Conservation (phyloP, 306 rosid species). For the Prunus dulcis region DNA sequence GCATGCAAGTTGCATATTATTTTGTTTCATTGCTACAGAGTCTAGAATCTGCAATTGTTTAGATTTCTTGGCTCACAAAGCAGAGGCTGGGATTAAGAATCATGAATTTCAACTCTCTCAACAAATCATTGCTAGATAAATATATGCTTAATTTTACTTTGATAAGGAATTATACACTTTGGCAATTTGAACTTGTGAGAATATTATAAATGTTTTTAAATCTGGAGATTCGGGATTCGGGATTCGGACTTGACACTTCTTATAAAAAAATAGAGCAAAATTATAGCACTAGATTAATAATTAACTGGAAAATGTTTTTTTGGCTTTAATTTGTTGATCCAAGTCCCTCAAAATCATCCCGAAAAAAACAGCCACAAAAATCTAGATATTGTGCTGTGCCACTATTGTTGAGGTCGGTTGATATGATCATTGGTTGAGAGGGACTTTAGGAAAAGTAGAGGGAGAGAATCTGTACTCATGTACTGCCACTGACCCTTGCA, state of each 20-base stretch:
- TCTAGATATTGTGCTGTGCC: neutral
- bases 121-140: neutral
- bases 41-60: constrained; percentile 4
- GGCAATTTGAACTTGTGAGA: neutral
- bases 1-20: constrained; percentile 14
- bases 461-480: constrained; percentile 23
- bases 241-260: no score
- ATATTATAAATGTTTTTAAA: no score
- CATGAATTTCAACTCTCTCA: neutral
- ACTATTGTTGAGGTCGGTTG: neutral
- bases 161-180: neutral
- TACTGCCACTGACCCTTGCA: constrained; percentile 25
- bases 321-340: neutral
- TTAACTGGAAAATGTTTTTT: no score
- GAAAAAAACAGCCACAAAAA: neutral
- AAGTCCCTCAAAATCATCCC: neutral
- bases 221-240: no score
- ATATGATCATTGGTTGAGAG: constrained; percentile 27
- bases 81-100: neutral
- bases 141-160: neutral
- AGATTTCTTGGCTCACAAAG: neutral
- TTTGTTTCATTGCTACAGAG: neutral
- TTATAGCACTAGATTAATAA: no score
- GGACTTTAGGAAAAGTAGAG: constrained; percentile 18
- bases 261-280: no score